These are phyloP conservation scores for Phialemoniopsis sp. DNA, from an alignment of 2,329 filamentous ascomycete species.

Conservation along the genomic window DNA sequence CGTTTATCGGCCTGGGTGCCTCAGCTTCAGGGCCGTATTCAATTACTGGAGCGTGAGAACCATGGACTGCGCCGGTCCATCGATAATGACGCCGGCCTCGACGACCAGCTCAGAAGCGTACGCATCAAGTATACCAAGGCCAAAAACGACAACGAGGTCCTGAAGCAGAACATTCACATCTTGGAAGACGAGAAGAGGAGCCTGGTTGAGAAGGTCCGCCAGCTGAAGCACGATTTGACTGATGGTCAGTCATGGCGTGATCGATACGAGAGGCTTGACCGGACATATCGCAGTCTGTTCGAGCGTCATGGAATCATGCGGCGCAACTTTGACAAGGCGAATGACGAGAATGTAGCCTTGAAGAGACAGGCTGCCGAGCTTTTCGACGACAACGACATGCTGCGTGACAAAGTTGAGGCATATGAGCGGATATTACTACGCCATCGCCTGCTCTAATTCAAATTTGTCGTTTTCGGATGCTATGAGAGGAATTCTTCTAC, in stretches of 20 bases:
- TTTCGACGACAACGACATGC: constrained; percentile 18
- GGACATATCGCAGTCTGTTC: constrained; percentile 18
- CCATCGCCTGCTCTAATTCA: not conserved
- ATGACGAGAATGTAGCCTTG: constrained; percentile 17
- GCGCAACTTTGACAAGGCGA: constrained; percentile 16
- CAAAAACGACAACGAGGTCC: constrained; percentile 28
- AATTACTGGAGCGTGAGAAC: constrained; percentile 31
- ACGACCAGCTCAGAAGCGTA: constrained; percentile 24
- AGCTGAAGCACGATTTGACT: constrained; percentile 16
- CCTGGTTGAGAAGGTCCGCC: constrained; percentile 10
- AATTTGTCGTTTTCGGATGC: too few relatives aligned
- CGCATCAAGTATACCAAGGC: constrained; percentile 26
- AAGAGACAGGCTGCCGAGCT: constrained; percentile 16
- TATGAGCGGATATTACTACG: constrained; percentile 12
- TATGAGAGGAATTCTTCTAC: too few relatives aligned
- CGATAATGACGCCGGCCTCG: constrained; percentile 23
- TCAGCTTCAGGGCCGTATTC: constrained; percentile 30
- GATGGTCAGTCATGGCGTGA: constrained; percentile 9
- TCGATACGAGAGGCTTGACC: constrained; percentile 11
- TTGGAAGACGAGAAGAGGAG: constrained; percentile 26
- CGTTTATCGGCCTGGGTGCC: constrained; percentile 26
- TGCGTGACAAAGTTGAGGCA: constrained; percentile 17
- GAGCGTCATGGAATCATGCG: constrained; percentile 12
- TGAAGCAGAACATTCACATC: constrained; percentile 25
- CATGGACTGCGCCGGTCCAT: constrained; percentile 29